Base-by-base conservation (phyloP, 768 basidiomycete species). In the Termitomyces sp. region DNA sequence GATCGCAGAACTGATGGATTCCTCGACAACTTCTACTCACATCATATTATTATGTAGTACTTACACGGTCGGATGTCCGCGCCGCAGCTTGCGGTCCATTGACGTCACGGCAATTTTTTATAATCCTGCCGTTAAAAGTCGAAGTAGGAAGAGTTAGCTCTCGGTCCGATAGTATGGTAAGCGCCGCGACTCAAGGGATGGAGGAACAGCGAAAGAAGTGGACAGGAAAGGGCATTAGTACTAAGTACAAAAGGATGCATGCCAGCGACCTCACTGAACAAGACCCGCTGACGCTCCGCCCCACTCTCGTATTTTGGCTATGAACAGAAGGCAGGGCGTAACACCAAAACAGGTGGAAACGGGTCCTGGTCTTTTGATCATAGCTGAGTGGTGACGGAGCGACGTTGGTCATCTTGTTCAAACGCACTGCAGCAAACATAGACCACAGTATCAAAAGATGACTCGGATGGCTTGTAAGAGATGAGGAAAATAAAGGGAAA, bases 271-370 rank as follows among this genome's bases (percentile, higher is more conserved):
- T n/a, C n/a, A n/a, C n/a, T 26, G 47, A 49, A 62, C 43, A 60
- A 62, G 64, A 30, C 26, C 61, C 64, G 62, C 69, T 27, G 75
- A 76, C 79, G 70, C 79, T 72, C 76, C 66, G 55, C 32, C 67
- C 73, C 74, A 77, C 78, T 78, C 56, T 57, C 42, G 58, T 62
- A 79, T 80, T 76, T 79, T 74, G 79, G 76, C 81, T 82, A 83
- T 83, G 82, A 83, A 82, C 80, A 82, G 72, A 79, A 67, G 57
- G 66, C 68, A 69, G 33, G 49, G 65, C 65, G 30, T 65, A 64
- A 62, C 69, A 63, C 73, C 73, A 61, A 74, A 1, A 61, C 71
- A 73, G 72, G 43, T 12, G 26, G 59, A 58, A 67, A 58, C 62
- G 63, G 52, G 44, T 36, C 44, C 62, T 63, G 53, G 44, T 66